Conservation (phyloP, 2,329 filamentous ascomycete genomes). For the Coniochaeta hoffmannii region DNA sequence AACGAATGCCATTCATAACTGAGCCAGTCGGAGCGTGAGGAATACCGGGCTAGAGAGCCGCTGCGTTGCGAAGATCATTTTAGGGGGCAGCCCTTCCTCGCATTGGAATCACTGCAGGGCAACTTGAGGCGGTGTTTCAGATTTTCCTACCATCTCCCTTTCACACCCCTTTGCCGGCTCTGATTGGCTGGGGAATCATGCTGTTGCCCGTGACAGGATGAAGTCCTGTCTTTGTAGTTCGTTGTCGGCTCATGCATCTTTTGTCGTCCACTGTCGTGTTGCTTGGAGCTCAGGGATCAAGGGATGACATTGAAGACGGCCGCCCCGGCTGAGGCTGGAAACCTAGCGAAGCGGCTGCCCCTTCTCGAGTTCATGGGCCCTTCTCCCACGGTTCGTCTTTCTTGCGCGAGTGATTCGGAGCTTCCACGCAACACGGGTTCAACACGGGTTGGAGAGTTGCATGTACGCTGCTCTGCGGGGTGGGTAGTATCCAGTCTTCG, state of each 20-base stretch:
- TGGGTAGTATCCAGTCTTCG: background rate
- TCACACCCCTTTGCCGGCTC: background rate
- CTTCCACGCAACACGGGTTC: too few relatives aligned
- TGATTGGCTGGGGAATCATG: conserved; percentile 9
- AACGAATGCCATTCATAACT: background rate
- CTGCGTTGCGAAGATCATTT: background rate
- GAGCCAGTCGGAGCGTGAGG: background rate
- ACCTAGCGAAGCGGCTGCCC: background rate
- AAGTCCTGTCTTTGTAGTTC: background rate
- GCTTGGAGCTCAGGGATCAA: background rate
- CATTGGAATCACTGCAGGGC: conserved; percentile 5
- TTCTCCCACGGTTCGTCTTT: background rate
- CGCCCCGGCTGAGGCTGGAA: background rate
- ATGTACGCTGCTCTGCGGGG: background rate
- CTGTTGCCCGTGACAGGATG: conserved; percentile 7
- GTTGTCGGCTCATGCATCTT: background rate
- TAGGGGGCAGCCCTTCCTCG: background rate
- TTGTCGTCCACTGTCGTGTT: background rate
- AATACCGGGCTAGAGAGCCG: background rate
- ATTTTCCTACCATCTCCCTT: conserved; percentile 8
- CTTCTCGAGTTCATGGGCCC: background rate
- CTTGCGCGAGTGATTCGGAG: too few relatives aligned
- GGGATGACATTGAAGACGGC: too few relatives aligned
- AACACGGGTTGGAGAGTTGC: too few relatives aligned
- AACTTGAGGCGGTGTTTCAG: conserved; percentile 16